Evolutionary conservation across 2,329 filamentous ascomycete genomes (phyloP).

Genomic region (Phyllosticta ampelicida): DNA sequence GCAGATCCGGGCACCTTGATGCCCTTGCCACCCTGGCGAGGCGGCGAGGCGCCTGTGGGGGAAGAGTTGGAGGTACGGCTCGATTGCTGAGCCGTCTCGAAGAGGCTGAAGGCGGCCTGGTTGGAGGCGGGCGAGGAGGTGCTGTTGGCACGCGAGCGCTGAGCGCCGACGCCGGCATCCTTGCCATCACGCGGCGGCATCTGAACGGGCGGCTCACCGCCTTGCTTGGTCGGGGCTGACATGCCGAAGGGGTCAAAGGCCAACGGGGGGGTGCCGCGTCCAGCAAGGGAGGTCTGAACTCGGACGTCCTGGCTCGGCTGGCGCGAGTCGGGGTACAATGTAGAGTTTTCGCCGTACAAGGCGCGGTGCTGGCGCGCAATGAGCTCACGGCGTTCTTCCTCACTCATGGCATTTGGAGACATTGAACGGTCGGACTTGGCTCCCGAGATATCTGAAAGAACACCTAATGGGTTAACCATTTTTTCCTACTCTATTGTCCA

Average conservation of each 20-base stretch:
- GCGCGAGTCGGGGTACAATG: conserved; percentile 59
- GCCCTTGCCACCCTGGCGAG: conserved; percentile 46
- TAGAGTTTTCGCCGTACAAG: conserved; percentile 66
- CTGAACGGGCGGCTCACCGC: conserved; percentile 33
- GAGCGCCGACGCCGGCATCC: conserved; percentile 36
- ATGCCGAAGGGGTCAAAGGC: conserved; percentile 61
- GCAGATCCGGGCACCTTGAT: conserved; percentile 44
- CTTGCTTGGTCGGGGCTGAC: conserved; percentile 40
- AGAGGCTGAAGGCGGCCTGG: conserved; percentile 39
- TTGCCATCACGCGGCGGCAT: conserved; percentile 38
- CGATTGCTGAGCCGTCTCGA: conserved; percentile 49
- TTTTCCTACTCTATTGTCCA: conserved; percentile 48
- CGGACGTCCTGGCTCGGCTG: conserved; percentile 56
- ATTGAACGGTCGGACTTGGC: conserved; percentile 78
- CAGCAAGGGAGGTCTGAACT: conserved; percentile 48
- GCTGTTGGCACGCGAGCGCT: conserved; percentile 66
- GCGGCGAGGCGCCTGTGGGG: conserved; percentile 63
- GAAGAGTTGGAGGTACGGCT: conserved; percentile 79
- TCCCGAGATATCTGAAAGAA: conserved; percentile 57
- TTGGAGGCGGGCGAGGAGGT: conserved; percentile 72
- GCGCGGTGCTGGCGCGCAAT: conserved; percentile 93
- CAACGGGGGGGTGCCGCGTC: conserved; percentile 66
- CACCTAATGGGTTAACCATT: conserved; percentile 40
- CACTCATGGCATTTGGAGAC: conserved; percentile 78
- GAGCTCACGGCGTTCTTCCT: conserved; percentile 90